Base-by-base conservation (phyloP, 495 filamentous ascomycete species). In the Aspergillus avenaceus region DNA sequence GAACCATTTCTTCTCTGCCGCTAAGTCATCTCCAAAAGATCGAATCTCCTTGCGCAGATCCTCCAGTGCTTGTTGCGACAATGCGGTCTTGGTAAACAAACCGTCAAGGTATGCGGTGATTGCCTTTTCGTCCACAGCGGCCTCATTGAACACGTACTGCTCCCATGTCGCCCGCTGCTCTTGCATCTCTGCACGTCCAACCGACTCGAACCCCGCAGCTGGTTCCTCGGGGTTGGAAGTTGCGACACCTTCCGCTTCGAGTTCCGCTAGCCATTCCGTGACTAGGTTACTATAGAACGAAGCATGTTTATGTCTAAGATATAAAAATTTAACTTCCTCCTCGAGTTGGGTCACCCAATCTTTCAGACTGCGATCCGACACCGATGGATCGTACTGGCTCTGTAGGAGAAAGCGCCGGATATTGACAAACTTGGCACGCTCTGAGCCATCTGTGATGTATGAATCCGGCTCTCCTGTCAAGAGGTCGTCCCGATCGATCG, bases 281-380 rank as follows among this genome's bases (percentile, higher is more conserved):
- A 86, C 78, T 32, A 87, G 58, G 40, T 75, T 65, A 41, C 75
- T 82, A 55, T 84, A 86, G 16, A 87, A 72, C 13, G 73, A 66
- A 0, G 81, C 81, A 61, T 85, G 84, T 40, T 84, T 67, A 44
- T 80, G 79, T 42, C 78, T 81, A 26, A 76, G 55, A 24, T 80
- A 75, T 52, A 85, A 72, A 14, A 68, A 62, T 13, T 69, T 63
- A 5, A 82, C 62, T 26, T 76, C 70, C n/a, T 69, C 65, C 48
- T 78, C 66, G 16, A 85, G 62, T 11, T 67, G 68, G 5, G 62
- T 37, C 38, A 81, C 67, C 73, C 76, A 84, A 11, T 70, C 64
- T 1, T 54, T 49, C 25, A 81, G 49, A 6, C 72, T 64, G 22
- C 64, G 59, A 7, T 72, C 58, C 0, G 79, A 78, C 6, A 84